phyloP scores from a whole-genome alignment of 768 basidiomycete species.

The Lactarius vividus region DNA sequence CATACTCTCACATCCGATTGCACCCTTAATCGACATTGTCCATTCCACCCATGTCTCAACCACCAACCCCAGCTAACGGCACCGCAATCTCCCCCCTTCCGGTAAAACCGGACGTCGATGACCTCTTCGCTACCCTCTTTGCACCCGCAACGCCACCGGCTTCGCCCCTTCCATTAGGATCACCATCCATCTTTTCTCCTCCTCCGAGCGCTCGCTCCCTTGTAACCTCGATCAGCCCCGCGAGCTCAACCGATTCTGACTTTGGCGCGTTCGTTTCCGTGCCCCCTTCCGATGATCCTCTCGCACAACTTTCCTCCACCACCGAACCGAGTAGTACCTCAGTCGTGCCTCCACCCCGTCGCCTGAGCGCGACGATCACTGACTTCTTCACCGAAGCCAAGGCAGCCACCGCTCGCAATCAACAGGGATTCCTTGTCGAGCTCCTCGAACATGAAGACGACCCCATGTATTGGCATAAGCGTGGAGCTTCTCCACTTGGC shows the following conservation, averaged over 20 bases:
- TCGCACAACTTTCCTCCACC: slow-evolving; percentile 28
- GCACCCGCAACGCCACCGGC: slow-evolving; percentile 36
- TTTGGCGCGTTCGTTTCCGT: slow-evolving; percentile 65
- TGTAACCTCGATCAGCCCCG: slow-evolving; percentile 19
- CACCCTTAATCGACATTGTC: not conserved
- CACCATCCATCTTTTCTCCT: slow-evolving; percentile 11
- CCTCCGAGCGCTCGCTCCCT: slow-evolving; percentile 5
- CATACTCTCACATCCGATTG: not conserved
- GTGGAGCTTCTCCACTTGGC: slow-evolving; percentile 10
- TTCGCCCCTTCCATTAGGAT: slow-evolving; percentile 30
- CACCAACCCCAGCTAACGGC: slow-evolving; percentile 23
- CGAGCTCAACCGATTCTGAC: slow-evolving; percentile 39
- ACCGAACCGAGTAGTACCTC: not conserved
- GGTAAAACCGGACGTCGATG: slow-evolving; percentile 30
- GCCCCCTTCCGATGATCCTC: slow-evolving; percentile 50
- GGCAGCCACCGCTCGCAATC: slow-evolving; percentile 49
- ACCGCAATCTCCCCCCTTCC: not conserved
- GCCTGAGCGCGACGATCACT: not conserved
- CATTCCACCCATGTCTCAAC: not conserved
- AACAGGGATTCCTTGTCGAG: slow-evolving; percentile 58
- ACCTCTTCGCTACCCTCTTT: slow-evolving; percentile 38
- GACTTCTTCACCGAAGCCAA: slow-evolving; percentile 57
- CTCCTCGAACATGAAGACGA: slow-evolving; percentile 66
- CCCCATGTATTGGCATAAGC: slow-evolving; percentile 50
- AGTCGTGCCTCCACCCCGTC: not conserved